Base-by-base conservation (phyloP, 2,329 filamentous ascomycete species). In the Fusarium compactum region DNA sequence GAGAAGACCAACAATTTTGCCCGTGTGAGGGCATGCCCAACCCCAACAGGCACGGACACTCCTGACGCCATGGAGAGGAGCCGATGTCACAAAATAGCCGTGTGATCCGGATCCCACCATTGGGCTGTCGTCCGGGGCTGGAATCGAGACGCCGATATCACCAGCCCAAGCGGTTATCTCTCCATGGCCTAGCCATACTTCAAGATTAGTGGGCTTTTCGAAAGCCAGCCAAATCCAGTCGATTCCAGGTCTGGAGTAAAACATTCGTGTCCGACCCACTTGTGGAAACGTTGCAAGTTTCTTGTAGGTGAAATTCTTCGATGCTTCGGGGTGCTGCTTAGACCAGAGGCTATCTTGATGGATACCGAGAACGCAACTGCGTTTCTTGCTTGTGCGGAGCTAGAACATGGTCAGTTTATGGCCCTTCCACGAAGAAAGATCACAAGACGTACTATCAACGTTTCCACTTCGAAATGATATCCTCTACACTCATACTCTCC, bases 271-370 rank as follows among this genome's bases (percentile, higher is more conserved):
- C 8, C 7, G 1, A 0, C 24, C 41, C 5, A 22, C 4, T 20
- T 8, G 6, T 8, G 53, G 41, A 1, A 60, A 58, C 2, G 10
- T 58, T 1, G 53, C 41, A 6, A 58, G 5, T 0, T 16, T 22
- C 6, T 25, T 47, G 41, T 60, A 60, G 9, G 3, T 14, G 6
- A 57, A 57, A 0, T 12, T 20, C 22, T 4, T 14, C 32, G 25
- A 12, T 27, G 5, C 22, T 7, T 6, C 15, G 6, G 1, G 15
- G 25, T 8, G 16, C 6, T 3, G 2, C 1, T 0, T 0, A 9
- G 14, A 38, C 22, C 22, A 7, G 16, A 34, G 0, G 7, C 9
- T 32, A 25, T 8, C 24, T 25, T 25, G 6, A 8, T 25, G 6
- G 7, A 25, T 25, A 25, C 24, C 24, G 24, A 25, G 38, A 3